phyloP scores from a whole-genome alignment of 1,284 basidiomycete genomes.

The Apiotrichum brassicae region DNA sequence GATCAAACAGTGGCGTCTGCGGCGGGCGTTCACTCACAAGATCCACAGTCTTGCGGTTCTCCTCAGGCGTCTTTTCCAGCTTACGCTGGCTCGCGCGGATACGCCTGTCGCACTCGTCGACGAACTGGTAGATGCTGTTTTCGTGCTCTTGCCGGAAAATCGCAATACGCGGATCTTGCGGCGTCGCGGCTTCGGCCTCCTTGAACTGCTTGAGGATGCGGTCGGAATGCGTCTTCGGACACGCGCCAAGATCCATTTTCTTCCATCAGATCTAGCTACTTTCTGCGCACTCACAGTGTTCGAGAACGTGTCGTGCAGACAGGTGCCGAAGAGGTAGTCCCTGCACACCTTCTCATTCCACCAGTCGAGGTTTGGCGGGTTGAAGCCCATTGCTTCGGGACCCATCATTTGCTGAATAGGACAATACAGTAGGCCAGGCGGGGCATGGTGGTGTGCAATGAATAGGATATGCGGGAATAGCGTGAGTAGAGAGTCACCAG shows the following conservation, averaged over 20 bases:
- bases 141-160: conserved; percentile 92
- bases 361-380: conserved; percentile 87
- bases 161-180: conserved; percentile 69
- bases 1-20: neutral
- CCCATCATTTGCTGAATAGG: conserved; percentile 90
- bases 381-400: conserved; percentile 94
- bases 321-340: conserved; percentile 96
- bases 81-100: conserved; percentile 89
- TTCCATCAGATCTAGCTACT: conserved; percentile 42
- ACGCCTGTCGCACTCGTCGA: conserved; percentile 95
- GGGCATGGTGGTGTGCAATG: too few species aligned
- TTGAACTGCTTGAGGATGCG: conserved; percentile 87
- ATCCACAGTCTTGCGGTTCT: conserved; percentile 97
- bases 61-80: conserved; percentile 98
- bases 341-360: conserved; percentile 98
- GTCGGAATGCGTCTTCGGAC: conserved; percentile 93
- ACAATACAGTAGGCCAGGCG: too few species aligned
- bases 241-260: conserved; percentile 99
- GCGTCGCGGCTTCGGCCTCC: conserved; percentile 66
- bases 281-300: conserved; percentile 88
- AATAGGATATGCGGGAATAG: too few species aligned
- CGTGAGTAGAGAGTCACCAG: too few species aligned
- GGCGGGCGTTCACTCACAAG: conserved; percentile 54
- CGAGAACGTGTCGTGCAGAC: conserved; percentile 94
- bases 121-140: conserved; percentile 87